phyloP scores from a whole-genome alignment of 1,284 basidiomycete genomes.

The Mycena sp. region DNA sequence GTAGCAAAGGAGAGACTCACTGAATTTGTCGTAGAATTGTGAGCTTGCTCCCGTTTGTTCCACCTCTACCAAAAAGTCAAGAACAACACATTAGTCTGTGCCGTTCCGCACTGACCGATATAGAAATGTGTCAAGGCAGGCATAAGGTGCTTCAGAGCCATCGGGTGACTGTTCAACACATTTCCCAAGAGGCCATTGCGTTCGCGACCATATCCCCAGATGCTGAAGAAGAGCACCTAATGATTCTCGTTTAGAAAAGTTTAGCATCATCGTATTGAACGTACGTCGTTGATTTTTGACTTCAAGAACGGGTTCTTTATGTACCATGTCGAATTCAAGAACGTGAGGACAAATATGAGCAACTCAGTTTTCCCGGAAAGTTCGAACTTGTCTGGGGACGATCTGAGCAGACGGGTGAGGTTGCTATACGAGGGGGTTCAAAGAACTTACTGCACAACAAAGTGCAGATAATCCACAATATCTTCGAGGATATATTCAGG shows the following conservation, averaged over 20 bases:
- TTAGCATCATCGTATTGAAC: constrained; percentile 30
- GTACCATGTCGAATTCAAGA: constrained; percentile 94
- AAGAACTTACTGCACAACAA: constrained; percentile 75
- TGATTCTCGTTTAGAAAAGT: constrained; percentile 13
- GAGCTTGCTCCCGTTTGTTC: constrained; percentile 97
- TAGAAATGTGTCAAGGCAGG: constrained; percentile 95
- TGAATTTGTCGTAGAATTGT: constrained; percentile 99
- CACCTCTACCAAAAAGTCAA: constrained; percentile 73
- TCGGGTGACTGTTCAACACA: constrained; percentile 83
- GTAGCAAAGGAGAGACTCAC: constrained; percentile 57
- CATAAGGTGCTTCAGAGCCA: constrained; percentile 92
- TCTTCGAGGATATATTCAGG: constrained; percentile 98
- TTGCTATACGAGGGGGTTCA: not conserved
- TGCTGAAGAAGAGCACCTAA: constrained; percentile 87
- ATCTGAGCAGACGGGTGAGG: constrained; percentile 52
- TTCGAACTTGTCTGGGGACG: constrained; percentile 84
- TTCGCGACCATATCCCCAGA: constrained; percentile 80
- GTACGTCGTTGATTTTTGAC: constrained; percentile 94
- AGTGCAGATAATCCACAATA: constrained; percentile 90
- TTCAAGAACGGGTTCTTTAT: constrained; percentile 99
- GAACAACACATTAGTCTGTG: not conserved
- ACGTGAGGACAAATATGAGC: constrained; percentile 91
- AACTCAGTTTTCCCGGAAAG: constrained; percentile 87
- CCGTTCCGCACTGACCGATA: constrained; percentile 70
- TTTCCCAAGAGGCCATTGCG: constrained; percentile 85